Base-by-base conservation (phyloP, 805 yeast species). In the Wickerhamomyces pijperi region DNA sequence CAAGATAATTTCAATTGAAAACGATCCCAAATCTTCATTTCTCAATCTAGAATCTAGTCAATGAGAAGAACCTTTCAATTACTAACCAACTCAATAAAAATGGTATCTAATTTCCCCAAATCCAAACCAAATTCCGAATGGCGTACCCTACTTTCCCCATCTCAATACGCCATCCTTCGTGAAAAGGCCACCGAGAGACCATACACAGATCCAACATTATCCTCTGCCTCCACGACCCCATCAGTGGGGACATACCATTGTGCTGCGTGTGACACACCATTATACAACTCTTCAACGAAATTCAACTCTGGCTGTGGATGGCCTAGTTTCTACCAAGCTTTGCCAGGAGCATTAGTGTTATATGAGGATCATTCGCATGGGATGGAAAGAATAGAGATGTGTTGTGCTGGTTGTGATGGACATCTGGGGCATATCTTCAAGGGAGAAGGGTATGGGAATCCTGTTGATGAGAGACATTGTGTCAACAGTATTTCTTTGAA, bases 281-380 rank as follows among this genome's bases (percentile, higher is more conserved):
- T 92, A 23, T 92, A 92, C 59, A 70, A 71, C 43, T 78, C 95
- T 21, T 64, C 70, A 25, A 72, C 95, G 3, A 90, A 92, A 59
- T 92, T 92, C 51, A 78, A 81, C 42, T 76, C 95, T 12, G 86
- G 86, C 39, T 92, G 98, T 59, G 98, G 98, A 3, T 92, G 98
- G 98, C 98, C 98, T 1, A 88, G 96, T 0, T 92, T 92, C 59
- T 90, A 80, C 58, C 82, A 85, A 42, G 96, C 94, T 1, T 64
- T 84, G 32, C 94, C 95, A 0, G 88, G 87, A 0, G 69, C 95
- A 5, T 69, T 92, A 32, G 68, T 59, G 17, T 66, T 80, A 12
- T 60, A 70, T 42, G 68, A 64, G 16, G 98, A 92, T 58, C 51
- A 41, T 0, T 59, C 79, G 7, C 60, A 63, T 37, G 97, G 97